A percentile compares a stretch with the other conserved stretches of the same genome.
phyloP scores from a whole-genome alignment of 164 flowering plant genomes.

The Buxus sempervirens region DNA sequence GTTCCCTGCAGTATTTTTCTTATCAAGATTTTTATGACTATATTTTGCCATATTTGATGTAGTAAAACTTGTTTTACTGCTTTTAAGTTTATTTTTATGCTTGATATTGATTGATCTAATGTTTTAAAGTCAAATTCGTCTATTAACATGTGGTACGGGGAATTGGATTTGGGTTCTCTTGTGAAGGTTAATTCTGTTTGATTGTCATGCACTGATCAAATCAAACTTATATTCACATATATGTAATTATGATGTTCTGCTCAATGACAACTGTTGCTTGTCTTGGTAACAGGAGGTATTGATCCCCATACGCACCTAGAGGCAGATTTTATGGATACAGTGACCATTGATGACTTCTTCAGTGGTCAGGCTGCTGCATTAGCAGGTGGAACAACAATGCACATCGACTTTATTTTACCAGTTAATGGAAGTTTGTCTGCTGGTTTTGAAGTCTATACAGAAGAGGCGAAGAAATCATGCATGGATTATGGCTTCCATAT shows the following conservation, averaged over 20 bases:
- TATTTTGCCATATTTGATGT: no score
- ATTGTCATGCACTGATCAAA: background rate
- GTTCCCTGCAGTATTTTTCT: no score
- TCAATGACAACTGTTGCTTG: background rate
- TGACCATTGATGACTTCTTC: constrained; percentile 87
- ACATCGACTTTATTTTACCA: constrained; percentile 92
- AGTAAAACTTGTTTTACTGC: no score
- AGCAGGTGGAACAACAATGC: constrained; percentile 99
- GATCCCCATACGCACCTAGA: constrained; percentile 97
- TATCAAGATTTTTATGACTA: no score
- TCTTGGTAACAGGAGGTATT: constrained; percentile 70
- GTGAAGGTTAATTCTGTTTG: background rate
- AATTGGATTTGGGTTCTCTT: background rate
- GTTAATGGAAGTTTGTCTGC: constrained; percentile 71
- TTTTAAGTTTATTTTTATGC: no score
- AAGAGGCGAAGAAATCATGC: constrained; percentile 67
- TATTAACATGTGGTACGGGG: no score
- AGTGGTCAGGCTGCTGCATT: constrained; percentile 98
- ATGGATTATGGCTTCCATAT: constrained; percentile 99
- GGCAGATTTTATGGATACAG: constrained; percentile 73
- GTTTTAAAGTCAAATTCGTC: no score
- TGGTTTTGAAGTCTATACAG: constrained; percentile 62
- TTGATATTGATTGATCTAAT: no score
- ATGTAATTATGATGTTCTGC: background rate
- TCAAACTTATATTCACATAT: background rate